Evolutionary conservation across 2,329 filamentous ascomycete genomes (phyloP).

Genomic region (Aplosporella prunicola): DNA sequence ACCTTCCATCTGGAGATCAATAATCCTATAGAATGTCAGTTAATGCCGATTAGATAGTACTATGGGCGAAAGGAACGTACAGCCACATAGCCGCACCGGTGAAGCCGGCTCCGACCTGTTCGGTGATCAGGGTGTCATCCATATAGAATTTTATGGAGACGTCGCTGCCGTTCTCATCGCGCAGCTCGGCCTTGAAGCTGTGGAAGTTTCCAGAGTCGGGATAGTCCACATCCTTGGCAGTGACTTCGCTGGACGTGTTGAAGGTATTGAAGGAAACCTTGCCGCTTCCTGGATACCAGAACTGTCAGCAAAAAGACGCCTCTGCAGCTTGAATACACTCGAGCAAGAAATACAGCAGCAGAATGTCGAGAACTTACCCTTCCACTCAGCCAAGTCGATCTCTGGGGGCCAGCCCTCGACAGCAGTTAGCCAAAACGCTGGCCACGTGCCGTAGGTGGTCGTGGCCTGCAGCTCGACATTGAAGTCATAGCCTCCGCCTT

Average conservation of each 20-base stretch:
- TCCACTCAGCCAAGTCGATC: slow-evolving; percentile 54
- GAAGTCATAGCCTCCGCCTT: slow-evolving; percentile 32
- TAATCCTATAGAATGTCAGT: slow-evolving; percentile 15
- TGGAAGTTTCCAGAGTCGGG: slow-evolving; percentile 40
- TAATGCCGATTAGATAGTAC: not conserved
- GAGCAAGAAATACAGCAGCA: not conserved
- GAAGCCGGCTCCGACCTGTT: slow-evolving; percentile 42
- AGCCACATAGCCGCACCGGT: slow-evolving; percentile 31
- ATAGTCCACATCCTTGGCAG: slow-evolving; percentile 42
- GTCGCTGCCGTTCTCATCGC: slow-evolving; percentile 44
- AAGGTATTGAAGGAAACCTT: slow-evolving; percentile 50
- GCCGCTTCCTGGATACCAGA: slow-evolving; percentile 23
- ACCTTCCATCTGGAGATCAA: slow-evolving; percentile 27
- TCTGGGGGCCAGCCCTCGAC: slow-evolving; percentile 49
- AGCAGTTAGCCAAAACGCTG: slow-evolving; percentile 50
- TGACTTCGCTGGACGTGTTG: slow-evolving; percentile 39
- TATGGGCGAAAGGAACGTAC: slow-evolving; percentile 12
- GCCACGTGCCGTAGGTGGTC: slow-evolving; percentile 41
- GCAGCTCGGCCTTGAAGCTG: slow-evolving; percentile 41
- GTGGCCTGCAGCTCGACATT: slow-evolving; percentile 31
- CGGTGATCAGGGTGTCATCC: slow-evolving; percentile 41
- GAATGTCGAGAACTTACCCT: too few species aligned
- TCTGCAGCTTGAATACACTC: not conserved
- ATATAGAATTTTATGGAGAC: slow-evolving; percentile 47
- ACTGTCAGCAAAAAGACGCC: too few species aligned